phyloP scores from a whole-genome alignment of 2,329 filamentous ascomycete genomes.

The Aureobasidium pullulans region DNA sequence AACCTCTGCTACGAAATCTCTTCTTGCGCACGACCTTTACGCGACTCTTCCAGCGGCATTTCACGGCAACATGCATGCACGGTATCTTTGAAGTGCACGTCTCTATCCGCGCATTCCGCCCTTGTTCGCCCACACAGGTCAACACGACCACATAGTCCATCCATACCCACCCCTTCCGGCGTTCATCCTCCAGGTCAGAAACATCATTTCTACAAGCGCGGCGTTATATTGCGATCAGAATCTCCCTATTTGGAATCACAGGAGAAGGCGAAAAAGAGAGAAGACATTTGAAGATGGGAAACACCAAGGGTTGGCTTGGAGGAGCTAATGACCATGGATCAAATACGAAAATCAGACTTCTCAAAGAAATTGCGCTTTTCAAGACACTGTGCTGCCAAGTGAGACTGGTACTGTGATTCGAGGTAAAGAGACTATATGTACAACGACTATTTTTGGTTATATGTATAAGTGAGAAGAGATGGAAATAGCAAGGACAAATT shows the following conservation, averaged over 20 bases:
- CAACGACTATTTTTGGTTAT: neutral
- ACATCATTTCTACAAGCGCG: conserved; percentile 1
- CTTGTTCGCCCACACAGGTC: neutral
- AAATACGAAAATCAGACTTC: neutral
- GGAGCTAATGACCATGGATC: neutral
- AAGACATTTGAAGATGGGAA: neutral
- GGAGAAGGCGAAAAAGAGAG: neutral
- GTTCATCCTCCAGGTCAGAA: neutral
- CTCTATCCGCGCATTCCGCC: neutral
- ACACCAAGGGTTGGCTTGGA: neutral
- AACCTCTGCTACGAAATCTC: neutral
- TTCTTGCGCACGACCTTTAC: neutral
- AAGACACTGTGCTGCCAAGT: neutral
- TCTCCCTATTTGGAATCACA: neutral
- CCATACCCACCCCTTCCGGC: neutral
- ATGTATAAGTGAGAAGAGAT: neutral
- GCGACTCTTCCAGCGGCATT: neutral
- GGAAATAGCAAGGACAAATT: neutral
- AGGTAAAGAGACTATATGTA: neutral
- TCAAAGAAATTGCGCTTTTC: neutral
- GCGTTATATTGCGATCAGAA: conserved; percentile 2
- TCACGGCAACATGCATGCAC: neutral
- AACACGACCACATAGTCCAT: neutral
- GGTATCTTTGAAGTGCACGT: neutral
- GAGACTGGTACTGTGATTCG: neutral